Evolutionary conservation across 768 basidiomycete genomes (phyloP), one percentile per base, ranked within the genome.

Genomic region (Mycena belliarum): DNA sequence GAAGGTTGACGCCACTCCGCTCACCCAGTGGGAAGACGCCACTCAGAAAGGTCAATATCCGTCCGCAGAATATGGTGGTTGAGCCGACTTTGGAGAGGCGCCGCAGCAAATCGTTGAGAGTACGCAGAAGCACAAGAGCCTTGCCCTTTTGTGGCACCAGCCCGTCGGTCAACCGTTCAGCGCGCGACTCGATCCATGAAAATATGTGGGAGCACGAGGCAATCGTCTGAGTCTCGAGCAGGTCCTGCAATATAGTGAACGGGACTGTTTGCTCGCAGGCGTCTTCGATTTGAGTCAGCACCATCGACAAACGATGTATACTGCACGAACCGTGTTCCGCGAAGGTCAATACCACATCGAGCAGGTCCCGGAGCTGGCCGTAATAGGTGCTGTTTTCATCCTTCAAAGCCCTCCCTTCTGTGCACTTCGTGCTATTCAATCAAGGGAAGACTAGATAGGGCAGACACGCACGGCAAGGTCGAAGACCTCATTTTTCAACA

Each of bases 111-210:
- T 95, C 93, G 67, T 97, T 97, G 40, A 95, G 77, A 20, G 88
- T 89, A 47, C 94, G 84, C 24, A 96, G 79, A 15, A 97, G 80
- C 52, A 89, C 78, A 37, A 95, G 86, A 3, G 93, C 92, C 69
- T 94, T 94, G 57, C 90, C 91, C 72, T 93, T 93, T 73, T 90
- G 86, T 1, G 92, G 91, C 6, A 88, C 82, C 84, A 94, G 86
- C 48, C 82, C 86, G 57, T 84, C 79, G 0, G 91, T 95, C 35
- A 95, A 78, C 16, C 88, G 80, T 16, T 77, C 72, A 0, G 87
- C 82, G 25, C 90, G 85, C 55, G 71, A 71, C 74, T 95, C 93
- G 46, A 95, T 88, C 89, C 92, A 95, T 4, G 87, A 86, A 73
- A 95, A 93, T 23, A 95, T 84, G 61, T 89, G 86, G 11, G 91